Evolutionary conservation across 164 flowering plant genomes (phyloP).

Genomic region (Dillenia turbinata): DNA sequence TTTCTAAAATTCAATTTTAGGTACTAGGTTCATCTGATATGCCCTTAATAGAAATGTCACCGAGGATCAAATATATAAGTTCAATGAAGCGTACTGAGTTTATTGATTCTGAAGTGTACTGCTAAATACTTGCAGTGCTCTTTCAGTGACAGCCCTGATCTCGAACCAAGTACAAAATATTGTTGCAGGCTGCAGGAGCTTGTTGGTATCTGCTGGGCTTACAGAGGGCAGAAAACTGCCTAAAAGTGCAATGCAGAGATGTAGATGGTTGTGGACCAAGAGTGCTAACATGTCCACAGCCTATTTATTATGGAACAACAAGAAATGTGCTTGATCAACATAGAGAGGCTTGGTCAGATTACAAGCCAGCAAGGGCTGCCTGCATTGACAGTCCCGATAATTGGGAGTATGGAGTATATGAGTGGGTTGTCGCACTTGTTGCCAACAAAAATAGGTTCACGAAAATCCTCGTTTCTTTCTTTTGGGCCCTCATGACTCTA

Average conservation of each 20-base stretch:
- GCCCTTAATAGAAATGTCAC: no score
- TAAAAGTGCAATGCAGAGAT: slow-evolving; percentile 52
- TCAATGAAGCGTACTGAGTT: no score
- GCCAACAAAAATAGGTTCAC: slow-evolving; percentile 68
- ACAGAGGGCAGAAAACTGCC: slow-evolving; percentile 75
- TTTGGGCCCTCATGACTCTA: slow-evolving; percentile 97
- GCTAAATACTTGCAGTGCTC: no score
- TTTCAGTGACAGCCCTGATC: no score
- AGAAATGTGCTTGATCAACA: slow-evolving; percentile 29
- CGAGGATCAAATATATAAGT: no score
- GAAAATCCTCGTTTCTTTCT: slow-evolving; percentile 83
- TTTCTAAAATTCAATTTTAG: no score
- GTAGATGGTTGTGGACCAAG: slow-evolving; percentile 39
- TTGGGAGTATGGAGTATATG: slow-evolving; percentile 76
- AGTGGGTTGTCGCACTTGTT: slow-evolving; percentile 84
- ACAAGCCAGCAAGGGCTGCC: slow-evolving; percentile 37
- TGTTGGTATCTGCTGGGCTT: slow-evolving; percentile 95
- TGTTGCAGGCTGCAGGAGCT: slow-evolving; percentile 86
- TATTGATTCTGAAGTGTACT: no score
- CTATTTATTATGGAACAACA: slow-evolving; percentile 65
- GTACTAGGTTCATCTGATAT: no score
- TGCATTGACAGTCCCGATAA: slow-evolving; percentile 51
- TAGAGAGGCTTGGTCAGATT: slow-evolving; percentile 63
- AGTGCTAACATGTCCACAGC: slow-evolving; percentile 51
- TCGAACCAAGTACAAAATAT: no score